Evolutionary conservation across 2,329 filamentous ascomycete genomes (phyloP), one percentile per base, ranked within the genome.

Genomic region (Aureobasidium mangrovei): DNA sequence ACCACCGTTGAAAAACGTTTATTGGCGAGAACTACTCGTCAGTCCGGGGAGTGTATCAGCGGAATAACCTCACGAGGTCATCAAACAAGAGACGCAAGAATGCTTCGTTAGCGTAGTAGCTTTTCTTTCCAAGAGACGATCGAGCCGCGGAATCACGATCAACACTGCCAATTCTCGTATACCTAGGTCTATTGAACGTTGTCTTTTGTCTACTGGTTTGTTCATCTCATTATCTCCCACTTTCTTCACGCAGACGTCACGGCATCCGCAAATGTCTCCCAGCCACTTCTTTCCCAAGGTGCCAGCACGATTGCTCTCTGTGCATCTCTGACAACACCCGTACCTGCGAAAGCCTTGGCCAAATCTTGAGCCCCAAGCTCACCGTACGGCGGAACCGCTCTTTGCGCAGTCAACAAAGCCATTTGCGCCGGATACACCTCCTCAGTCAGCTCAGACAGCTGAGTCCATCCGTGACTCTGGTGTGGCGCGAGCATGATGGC

Each of bases 401-500:
- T 83, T 36, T 80, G 65, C 0, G 91, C 90, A n/a, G 90, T 88
- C 64, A 83, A 78, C 57, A 95, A 74, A 1, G 90, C 88, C 82
- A 95, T 90, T 60, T 87, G 81, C 2, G 87, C 84, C 6, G 79
- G 74, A 60, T 77, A 77, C 0, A 76, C 62, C 40, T 75, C 71
- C 2, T 77, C 79, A 0, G 77, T 78, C 0, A 79, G 68, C 36
- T 81, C 77, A 0, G 86, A 82, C 27, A 97, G 74, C 48, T 85
- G 77, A 40, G 81, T 78, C 93, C 93, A 98, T 0, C 89, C 88
- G 51, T 86, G 81, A 0, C 90, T 83, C 56, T 90, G 78, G 56
- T 84, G 77, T 0, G 93, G 93, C 46, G 86, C 80, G 26, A 96
- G 77, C 80, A 96, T 85, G 18, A 95, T 80, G 53, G 89, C 84